Percentiles rank a stretch among this genome's conserved stretches.
Conservation (phyloP, 2,329 filamentous ascomycete species). For the Neoarthrinium moseri region DNA sequence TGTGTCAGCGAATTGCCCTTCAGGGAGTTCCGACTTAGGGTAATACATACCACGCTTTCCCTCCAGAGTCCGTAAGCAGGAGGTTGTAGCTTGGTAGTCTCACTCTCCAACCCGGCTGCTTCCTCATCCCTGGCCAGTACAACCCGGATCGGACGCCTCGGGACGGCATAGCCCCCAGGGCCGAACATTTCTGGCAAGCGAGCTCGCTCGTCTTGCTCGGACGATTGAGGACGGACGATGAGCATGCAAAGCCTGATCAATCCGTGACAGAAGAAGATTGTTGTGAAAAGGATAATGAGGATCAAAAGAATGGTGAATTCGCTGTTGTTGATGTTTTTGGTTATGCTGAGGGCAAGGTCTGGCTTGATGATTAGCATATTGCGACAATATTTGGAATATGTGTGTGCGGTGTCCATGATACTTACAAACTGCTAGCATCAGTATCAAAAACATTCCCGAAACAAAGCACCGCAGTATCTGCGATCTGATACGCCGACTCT, state of each 20-base stretch:
- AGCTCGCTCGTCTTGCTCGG: slow-evolving; percentile 16
- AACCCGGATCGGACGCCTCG: slow-evolving; percentile 72
- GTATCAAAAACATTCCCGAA: slow-evolving; percentile 60
- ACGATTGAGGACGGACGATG: slow-evolving; percentile 45
- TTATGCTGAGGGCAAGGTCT: slow-evolving; percentile 75
- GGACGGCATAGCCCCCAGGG: slow-evolving; percentile 66
- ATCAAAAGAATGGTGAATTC: slow-evolving; percentile 81
- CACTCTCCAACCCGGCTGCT: slow-evolving; percentile 53
- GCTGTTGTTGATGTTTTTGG: slow-evolving; percentile 59
- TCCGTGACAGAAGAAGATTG: slow-evolving; percentile 79
- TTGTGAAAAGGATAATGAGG: slow-evolving; percentile 70
- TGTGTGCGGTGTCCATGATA: slow-evolving; percentile 16
- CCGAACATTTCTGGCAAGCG: slow-evolving; percentile 44
- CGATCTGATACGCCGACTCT: slow-evolving; percentile 50
- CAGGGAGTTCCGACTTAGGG: not conserved
- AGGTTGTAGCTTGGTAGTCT: slow-evolving; percentile 60
- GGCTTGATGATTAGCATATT: not conserved
- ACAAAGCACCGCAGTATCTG: slow-evolving; percentile 62
- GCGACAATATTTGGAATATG: not conserved
- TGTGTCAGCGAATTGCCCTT: not conserved
- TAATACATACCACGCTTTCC: slow-evolving; percentile 69
- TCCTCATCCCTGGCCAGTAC: slow-evolving; percentile 75
- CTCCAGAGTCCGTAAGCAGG: slow-evolving; percentile 87
- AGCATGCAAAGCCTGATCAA: slow-evolving; percentile 72
- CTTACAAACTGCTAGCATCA: slow-evolving; percentile 67